A percentile compares a stretch with the other conserved stretches of the same genome.
phyloP scores from a whole-genome alignment of 768 basidiomycete genomes.

The Mycena metata region DNA sequence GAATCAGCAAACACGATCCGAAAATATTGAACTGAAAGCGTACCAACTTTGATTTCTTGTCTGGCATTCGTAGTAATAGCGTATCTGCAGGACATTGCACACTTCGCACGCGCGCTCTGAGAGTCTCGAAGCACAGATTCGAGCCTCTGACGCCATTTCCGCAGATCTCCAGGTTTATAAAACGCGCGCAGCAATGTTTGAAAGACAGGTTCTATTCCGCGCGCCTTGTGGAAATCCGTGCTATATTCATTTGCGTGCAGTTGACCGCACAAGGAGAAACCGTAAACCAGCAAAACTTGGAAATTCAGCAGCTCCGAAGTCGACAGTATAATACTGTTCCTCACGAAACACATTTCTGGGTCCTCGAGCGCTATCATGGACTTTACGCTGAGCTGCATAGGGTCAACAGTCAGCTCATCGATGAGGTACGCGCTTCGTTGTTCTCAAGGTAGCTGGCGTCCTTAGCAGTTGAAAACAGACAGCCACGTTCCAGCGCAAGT shows the following conservation, averaged over 20 bases:
- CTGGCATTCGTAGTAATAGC: background rate
- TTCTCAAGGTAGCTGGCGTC: background rate
- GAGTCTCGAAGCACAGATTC: too few species aligned
- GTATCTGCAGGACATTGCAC: constrained; percentile 1
- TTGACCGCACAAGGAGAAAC: background rate
- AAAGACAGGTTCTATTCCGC: constrained; percentile 1
- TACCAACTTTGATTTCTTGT: background rate
- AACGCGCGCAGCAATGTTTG: background rate
- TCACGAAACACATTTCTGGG: background rate
- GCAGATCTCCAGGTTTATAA: constrained; percentile 8
- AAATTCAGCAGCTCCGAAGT: background rate
- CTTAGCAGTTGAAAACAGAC: background rate
- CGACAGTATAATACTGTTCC: too few species aligned
- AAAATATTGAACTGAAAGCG: constrained; percentile 11
- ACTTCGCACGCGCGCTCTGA: too few species aligned
- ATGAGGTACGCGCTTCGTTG: background rate
- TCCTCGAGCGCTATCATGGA: background rate
- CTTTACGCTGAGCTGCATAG: background rate
- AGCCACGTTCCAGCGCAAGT: background rate
- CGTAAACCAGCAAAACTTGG: background rate
- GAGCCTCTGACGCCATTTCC: background rate
- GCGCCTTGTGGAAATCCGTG: too few species aligned
- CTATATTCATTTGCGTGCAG: background rate
- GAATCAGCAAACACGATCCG: background rate
- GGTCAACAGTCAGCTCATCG: background rate